Base-by-base conservation (phyloP, 331 rosid genomes). In the Dryas integrifolia region DNA sequence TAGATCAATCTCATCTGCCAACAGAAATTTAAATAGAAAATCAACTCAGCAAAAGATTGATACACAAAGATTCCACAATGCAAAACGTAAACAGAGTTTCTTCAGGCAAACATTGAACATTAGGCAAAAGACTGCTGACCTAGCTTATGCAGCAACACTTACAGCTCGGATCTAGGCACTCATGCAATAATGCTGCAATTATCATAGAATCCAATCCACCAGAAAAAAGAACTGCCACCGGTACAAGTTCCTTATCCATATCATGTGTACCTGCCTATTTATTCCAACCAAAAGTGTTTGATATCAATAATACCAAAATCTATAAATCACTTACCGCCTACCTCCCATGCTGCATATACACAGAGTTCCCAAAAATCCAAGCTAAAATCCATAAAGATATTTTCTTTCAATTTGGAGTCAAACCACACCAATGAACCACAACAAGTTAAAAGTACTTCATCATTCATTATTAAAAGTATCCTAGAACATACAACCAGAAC, bases 141-240 rank as follows among this genome's bases (percentile, higher is more conserved):
- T 55, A 82, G 64, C 43, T 41, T 67, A 81, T 56, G 67, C 5
- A 35, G 74, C 63, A 78, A 80, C 64, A 87, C 97, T 89, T 85
- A 94, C 97, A 91, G 69, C 75, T 74, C 18, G 81, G 76, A 77
- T 89, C 90, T 8, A 94, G 79, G 81, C 97, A 89, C 77, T 86
- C 85, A 80, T 94, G 87, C 82, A 89, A 75, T 75, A 94, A 79
- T 71, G 97, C 96, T 26, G 97, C 92, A 85, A 94, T 96, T 74
- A 91, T 89, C 98, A 91, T 89, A 50, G 98, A 94, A 83, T 94
- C 98, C 81, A 94, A 84, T 65, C 98, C 98, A 73, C 98, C 96
- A 60, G 98, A 91, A 81, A 94, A 94, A 75, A 94, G 92, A 76
- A 94, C 68, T 51, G 98, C 97, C 73, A 94, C 90, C 5, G 96